Evolutionary conservation across 257 asterid species (phyloP).

Genomic region (Fraxinus anomala): DNA sequence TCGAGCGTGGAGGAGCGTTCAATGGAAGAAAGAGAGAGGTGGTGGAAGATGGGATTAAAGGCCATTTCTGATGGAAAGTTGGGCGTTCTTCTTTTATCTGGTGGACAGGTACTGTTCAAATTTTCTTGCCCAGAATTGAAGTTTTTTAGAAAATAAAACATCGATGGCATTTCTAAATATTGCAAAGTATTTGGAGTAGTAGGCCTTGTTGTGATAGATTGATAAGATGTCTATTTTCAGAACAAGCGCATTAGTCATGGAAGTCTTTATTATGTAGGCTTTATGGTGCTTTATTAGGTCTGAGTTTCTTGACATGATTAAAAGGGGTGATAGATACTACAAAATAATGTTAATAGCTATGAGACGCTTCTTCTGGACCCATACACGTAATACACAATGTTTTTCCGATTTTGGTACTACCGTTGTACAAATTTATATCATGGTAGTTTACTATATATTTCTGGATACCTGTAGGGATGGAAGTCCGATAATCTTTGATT

Average conservation of each 20-base stretch:
- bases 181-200: not conserved
- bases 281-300: conserved; percentile 19
- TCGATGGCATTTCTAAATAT: not conserved
- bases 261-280: conserved; percentile 28
- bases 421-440: too few species aligned
- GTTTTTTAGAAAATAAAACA: not conserved
- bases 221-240: conserved; percentile 30
- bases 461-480: too few species aligned
- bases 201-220: conserved; percentile 24
- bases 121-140: not conserved
- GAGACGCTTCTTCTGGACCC: too few species aligned
- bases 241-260: conserved; percentile 25
- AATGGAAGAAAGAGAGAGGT: conserved; percentile 82
- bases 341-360: not conserved
- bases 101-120: conserved; percentile 78
- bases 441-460: too few species aligned
- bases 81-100: conserved; percentile 86
- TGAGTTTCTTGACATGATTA: conserved; percentile 3
- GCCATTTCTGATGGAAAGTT: conserved; percentile 85
- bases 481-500: too few species aligned
- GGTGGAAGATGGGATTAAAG: conserved; percentile 91
- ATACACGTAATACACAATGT: too few species aligned
- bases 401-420: too few species aligned
- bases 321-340: conserved; percentile 1
- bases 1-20: conserved; percentile 86